A percentile compares a stretch with the other conserved stretches of the same genome.
phyloP scores from a whole-genome alignment of 2,329 filamentous ascomycete species.

The Sarocladium brachiariae region DNA sequence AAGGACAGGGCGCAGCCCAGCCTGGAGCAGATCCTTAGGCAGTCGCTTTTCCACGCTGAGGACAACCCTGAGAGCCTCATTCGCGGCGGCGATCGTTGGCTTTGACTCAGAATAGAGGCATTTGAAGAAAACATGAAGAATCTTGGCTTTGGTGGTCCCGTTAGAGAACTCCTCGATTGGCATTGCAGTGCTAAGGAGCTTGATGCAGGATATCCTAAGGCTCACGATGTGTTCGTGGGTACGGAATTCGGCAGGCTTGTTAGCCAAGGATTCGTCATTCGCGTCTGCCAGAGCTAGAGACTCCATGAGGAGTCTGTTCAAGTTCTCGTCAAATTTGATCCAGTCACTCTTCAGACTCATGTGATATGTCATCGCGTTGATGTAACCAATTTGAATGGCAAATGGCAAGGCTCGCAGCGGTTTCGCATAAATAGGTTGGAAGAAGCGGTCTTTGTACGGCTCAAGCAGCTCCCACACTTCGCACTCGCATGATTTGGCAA shows the following conservation, averaged over 20 bases:
- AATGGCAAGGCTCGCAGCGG: constrained; percentile 89
- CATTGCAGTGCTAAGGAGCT: constrained; percentile 88
- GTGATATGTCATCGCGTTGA: constrained; percentile 95
- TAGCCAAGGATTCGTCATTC: constrained; percentile 82
- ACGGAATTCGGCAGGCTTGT: constrained; percentile 89
- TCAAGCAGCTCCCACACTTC: constrained; percentile 84
- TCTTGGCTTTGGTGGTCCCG: constrained; percentile 57
- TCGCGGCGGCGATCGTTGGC: constrained; percentile 88
- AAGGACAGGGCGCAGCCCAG: constrained; percentile 87
- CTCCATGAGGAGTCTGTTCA: constrained; percentile 87
- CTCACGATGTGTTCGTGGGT: constrained; percentile 94
- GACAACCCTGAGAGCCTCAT: constrained; percentile 81
- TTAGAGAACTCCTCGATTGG: constrained; percentile 86
- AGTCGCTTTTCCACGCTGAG: constrained; percentile 84
- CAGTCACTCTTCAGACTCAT: constrained; percentile 84
- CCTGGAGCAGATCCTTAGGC: constrained; percentile 91
- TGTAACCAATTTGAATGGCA: constrained; percentile 92
- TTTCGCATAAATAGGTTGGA: constrained; percentile 93
- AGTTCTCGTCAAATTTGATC: constrained; percentile 82
- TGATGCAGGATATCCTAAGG: constrained; percentile 87
- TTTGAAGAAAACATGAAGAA: constrained; percentile 97
- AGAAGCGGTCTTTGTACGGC: constrained; percentile 80
- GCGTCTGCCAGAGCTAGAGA: constrained; percentile 90
- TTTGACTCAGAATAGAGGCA: constrained; percentile 89
- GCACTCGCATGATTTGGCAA: constrained; percentile 69